A percentile compares a stretch with the other conserved stretches of the same genome.
These are phyloP conservation scores for Magnusiomyces suaveolens DNA, from an alignment of 1,139 yeast species.

Conservation along the genomic window DNA sequence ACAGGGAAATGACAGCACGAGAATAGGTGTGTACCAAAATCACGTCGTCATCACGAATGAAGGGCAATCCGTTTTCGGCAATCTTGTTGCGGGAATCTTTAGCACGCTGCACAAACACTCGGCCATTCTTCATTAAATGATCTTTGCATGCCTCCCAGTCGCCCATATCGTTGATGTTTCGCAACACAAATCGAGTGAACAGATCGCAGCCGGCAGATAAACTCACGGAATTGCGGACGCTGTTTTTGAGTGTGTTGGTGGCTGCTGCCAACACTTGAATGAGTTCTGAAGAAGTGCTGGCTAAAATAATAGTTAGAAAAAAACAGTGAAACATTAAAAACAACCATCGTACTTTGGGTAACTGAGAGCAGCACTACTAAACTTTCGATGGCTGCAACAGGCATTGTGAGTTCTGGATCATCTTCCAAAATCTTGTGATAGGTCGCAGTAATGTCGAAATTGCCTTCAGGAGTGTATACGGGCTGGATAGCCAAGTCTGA, in stretches of 20 bases:
- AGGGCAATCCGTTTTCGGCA: slow-evolving; percentile 79
- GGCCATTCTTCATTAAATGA: slow-evolving; percentile 88
- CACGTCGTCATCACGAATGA: slow-evolving; percentile 85
- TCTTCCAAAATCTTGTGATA: slow-evolving; percentile 73
- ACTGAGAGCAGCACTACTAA: slow-evolving; percentile 71
- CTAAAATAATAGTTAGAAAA: slow-evolving; percentile 16
- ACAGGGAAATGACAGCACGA: slow-evolving; percentile 74
- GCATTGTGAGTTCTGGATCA: slow-evolving; percentile 95
- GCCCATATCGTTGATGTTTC: slow-evolving; percentile 74
- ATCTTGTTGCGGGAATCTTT: slow-evolving; percentile 80
- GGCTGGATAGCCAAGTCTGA: slow-evolving; percentile 9
- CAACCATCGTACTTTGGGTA: slow-evolving; percentile 45
- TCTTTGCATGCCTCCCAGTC: slow-evolving; percentile 95
- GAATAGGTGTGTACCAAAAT: slow-evolving; percentile 87
- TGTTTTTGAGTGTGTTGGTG: slow-evolving; percentile 58
- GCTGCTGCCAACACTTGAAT: slow-evolving; percentile 73
- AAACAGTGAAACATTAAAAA: not conserved
- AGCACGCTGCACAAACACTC: slow-evolving; percentile 82
- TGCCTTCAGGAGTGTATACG: slow-evolving; percentile 9
- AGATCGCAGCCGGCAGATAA: slow-evolving; percentile 96
- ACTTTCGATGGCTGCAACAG: slow-evolving; percentile 95
- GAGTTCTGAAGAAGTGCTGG: slow-evolving; percentile 87
- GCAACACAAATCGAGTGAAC: slow-evolving; percentile 82
- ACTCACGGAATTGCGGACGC: slow-evolving; percentile 85
- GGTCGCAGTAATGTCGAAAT: slow-evolving; percentile 70